These are phyloP conservation scores for Rhodosporidiobolus odoratus DNA, from an alignment of 768 basidiomycete species.

Conservation along the genomic window DNA sequence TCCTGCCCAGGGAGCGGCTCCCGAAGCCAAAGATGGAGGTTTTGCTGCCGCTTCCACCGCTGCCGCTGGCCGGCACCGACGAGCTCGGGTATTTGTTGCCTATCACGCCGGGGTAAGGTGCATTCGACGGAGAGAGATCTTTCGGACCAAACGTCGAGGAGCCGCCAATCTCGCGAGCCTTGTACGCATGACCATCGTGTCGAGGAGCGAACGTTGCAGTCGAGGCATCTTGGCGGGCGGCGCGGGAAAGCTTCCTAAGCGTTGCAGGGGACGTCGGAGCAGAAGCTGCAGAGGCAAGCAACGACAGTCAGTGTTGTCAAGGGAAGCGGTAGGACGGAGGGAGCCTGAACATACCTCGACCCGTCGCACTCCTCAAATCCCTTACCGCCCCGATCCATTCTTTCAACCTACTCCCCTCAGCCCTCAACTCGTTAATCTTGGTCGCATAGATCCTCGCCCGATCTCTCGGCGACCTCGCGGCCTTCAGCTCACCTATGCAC, in stretches of 20 bases:
- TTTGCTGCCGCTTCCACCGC: not conserved
- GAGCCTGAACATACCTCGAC: slow-evolving; percentile 7
- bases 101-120: slow-evolving; percentile 27
- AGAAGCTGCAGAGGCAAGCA: not conserved
- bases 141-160: slow-evolving; percentile 4
- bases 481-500: slow-evolving; percentile 53
- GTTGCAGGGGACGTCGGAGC: not conserved
- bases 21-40: not conserved
- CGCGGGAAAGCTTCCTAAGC: not conserved
- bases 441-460: slow-evolving; percentile 66
- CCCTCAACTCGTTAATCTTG: slow-evolving; percentile 76
- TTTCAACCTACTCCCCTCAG: slow-evolving; percentile 66
- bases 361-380: not conserved
- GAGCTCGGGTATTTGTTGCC: not conserved
- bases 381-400: slow-evolving; percentile 64
- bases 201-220: slow-evolving; percentile 28
- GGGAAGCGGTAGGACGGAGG: not conserved
- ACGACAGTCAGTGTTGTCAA: not conserved
- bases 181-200: slow-evolving; percentile 16
- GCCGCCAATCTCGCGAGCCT: slow-evolving; percentile 12
- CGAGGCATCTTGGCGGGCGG: slow-evolving; percentile 19
- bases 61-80: not conserved
- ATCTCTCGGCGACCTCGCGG: slow-evolving; percentile 58
- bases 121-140: not conserved
- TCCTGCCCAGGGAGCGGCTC: not conserved